These are phyloP conservation scores for Diplocarpon mali DNA, from an alignment of 2,329 filamentous ascomycete genomes.

Conservation along the genomic window DNA sequence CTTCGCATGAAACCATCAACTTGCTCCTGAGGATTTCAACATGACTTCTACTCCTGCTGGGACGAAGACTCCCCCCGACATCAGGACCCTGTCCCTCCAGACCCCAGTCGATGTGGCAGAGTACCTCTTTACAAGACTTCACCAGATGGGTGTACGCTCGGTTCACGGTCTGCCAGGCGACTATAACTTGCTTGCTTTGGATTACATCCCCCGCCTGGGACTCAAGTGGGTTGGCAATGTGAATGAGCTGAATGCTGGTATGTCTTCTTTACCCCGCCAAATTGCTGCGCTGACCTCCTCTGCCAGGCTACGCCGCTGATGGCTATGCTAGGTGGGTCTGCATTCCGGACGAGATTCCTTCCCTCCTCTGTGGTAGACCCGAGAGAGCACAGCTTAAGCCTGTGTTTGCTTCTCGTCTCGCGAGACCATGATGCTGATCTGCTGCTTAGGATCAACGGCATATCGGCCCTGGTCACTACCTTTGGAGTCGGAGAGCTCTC, in stretches of 20 bases:
- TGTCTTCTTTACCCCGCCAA: constrained; percentile 15
- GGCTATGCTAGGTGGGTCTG: constrained; percentile 50
- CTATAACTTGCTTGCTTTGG: constrained; percentile 59
- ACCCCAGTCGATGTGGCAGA: no score
- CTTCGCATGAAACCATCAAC: neutral
- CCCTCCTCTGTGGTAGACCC: no score
- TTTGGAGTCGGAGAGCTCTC: constrained; percentile 69
- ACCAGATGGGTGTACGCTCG: constrained; percentile 52
- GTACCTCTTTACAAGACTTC: constrained; percentile 55
- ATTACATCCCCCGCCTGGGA: no score
- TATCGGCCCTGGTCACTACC: constrained; percentile 60
- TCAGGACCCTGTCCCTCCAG: no score
- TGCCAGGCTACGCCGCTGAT: constrained; percentile 62
- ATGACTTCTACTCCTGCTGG: constrained; percentile 16
- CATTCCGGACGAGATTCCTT: neutral
- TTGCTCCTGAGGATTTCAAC: neutral
- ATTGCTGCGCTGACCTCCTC: neutral
- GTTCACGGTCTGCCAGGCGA: constrained; percentile 62
- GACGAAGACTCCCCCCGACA: no score
- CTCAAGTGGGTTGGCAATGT: no score
- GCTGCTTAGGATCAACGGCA: constrained; percentile 43
- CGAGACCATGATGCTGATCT: neutral
- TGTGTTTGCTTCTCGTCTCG: no score
- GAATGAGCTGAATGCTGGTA: constrained; percentile 64
- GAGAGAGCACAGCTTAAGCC: no score